A percentile compares a stretch with the other conserved stretches of the same genome.
Conservation (phyloP, 805 yeast species). For the Yarrowia sp. region DNA sequence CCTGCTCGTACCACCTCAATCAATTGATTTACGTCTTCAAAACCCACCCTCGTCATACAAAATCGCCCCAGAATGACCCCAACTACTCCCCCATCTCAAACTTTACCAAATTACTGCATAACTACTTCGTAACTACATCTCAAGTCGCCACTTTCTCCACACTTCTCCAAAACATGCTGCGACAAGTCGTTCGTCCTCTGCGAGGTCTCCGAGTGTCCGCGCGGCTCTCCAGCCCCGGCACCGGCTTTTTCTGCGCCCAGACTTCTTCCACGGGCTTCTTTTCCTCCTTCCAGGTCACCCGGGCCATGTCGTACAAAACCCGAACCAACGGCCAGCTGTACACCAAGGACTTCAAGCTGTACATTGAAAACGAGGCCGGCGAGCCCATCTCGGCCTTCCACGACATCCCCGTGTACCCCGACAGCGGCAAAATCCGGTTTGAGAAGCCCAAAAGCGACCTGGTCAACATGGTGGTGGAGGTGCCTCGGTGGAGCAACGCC, state of each 20-base stretch:
- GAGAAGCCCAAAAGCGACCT: slow-evolving; percentile 49
- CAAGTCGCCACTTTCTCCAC: not conserved
- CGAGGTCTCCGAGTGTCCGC: not conserved
- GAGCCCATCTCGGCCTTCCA: slow-evolving; percentile 80
- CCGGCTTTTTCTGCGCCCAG: slow-evolving; percentile 11
- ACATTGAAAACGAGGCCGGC: slow-evolving; percentile 75
- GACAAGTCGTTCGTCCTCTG: slow-evolving; percentile 8
- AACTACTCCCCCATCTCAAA: too few species aligned
- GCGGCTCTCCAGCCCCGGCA: not conserved
- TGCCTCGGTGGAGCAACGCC: slow-evolving; percentile 90
- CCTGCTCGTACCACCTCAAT: too few species aligned
- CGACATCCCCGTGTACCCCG: slow-evolving; percentile 78
- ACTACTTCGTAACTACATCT: too few species aligned
- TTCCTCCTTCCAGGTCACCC: slow-evolving; percentile 10
- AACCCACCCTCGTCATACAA: too few species aligned
- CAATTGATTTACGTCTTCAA: too few species aligned
- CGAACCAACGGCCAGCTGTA: slow-evolving; percentile 87
- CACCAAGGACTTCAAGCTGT: slow-evolving; percentile 83
- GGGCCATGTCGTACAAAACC: slow-evolving; percentile 61
- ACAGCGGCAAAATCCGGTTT: slow-evolving; percentile 67
- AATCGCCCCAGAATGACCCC: too few species aligned
- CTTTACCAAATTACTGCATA: too few species aligned
- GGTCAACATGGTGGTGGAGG: slow-evolving; percentile 83
- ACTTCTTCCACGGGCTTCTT: slow-evolving; percentile 15
- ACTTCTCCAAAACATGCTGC: not conserved